A percentile compares a stretch with the other conserved stretches of the same genome.
phyloP scores from a whole-genome alignment of 805 yeast genomes.

The Millerozyma miso region DNA sequence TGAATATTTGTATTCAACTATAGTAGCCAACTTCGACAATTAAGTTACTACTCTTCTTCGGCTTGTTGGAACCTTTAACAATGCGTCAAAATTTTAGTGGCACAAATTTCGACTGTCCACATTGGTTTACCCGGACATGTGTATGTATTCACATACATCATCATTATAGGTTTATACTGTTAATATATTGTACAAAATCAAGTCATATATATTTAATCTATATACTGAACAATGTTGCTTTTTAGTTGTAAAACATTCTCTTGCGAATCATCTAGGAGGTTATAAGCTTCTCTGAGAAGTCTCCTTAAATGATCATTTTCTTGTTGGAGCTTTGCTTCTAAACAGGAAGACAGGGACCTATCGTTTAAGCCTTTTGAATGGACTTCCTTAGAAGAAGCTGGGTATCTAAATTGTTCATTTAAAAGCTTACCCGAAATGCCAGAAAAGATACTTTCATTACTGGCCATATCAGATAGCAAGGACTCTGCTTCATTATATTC shows the following conservation, averaged over 20 bases:
- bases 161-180: no score
- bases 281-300: conserved; percentile 24
- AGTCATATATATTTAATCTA: background rate
- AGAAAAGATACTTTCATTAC: conserved; percentile 4
- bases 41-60: background rate
- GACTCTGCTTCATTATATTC: conserved; percentile 19
- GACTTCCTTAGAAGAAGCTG: conserved; percentile 5
- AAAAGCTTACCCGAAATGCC: conserved; percentile 8
- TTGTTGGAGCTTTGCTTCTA: conserved; percentile 6
- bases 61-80: background rate
- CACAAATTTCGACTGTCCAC: background rate
- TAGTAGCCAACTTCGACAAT: background rate
- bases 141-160: no score
- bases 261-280: conserved; percentile 11
- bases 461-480: conserved; percentile 22
- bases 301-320: conserved; percentile 26
- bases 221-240: background rate
- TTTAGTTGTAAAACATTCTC: background rate
- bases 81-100: background rate
- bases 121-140: background rate
- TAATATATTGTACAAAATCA: background rate
- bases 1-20: background rate
- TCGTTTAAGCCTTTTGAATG: background rate
- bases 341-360: background rate
- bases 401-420: conserved; percentile 19